Evolutionary conservation across 2,329 filamentous ascomycete genomes (phyloP), one percentile per base, ranked within the genome.

Genomic region (Thielaviopsis ethacetica): DNA sequence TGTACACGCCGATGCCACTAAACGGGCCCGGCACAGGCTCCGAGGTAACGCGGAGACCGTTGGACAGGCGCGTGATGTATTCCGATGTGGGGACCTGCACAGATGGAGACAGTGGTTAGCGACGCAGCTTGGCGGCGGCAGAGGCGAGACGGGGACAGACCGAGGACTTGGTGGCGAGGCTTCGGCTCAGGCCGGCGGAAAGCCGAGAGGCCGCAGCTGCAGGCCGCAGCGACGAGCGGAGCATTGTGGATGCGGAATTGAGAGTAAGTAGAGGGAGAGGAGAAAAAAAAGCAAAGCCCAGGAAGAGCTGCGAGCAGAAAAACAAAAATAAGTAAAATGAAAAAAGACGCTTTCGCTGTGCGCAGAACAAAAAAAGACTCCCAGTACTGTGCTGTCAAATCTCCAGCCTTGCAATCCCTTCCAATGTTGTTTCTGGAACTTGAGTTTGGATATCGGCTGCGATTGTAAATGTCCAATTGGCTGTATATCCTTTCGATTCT

Each of bases 21-120:
- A 98, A 98, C 65, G 91, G 91, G 50, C 93, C 93, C 1, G 91
- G 91, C 12, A 97, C 79, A 59, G 91, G 90, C 70, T 98, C 93
- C 52, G 91, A 95, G 24, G 93, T 93, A 61, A 98, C 89, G 60
- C 91, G 88, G 64, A 98, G 75, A 68, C 93, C 93, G 78, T 98
- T 98, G 55, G 89, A 76, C 17, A 98, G 81, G 1, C 85, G 91
- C 7, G 91, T 95, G 66, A 97, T 85, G 64, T 77, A 70, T 96
- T 89, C 66, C 95, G 81, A 63, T 95, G 84, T 84, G 15, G 89
- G 88, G 68, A 97, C 91, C 71, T 72, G 27, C 17, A 26, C 17
- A 38, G 10, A 24, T 17, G 34, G 12, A 21, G n/a, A 3, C 17
- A 24, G 15, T 21, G n/a, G 24, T 56, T 24, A 56, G 41, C 21